These are phyloP conservation scores for Stachybotrys chlorohalonatus DNA, from an alignment of 2,329 filamentous ascomycete genomes.

Conservation along the genomic window DNA sequence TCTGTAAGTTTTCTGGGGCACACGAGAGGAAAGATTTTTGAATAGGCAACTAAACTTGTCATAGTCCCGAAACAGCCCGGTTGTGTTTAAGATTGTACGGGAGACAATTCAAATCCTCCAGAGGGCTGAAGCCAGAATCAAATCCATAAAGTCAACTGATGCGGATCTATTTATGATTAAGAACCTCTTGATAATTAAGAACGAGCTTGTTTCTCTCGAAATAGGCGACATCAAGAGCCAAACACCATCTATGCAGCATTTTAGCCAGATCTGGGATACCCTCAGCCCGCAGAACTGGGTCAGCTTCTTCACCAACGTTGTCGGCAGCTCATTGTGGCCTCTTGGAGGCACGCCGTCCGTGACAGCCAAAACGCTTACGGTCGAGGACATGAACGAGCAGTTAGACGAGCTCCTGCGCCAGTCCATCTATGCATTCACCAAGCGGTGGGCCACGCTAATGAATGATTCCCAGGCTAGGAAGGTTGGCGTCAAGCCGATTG, in stretches of 20 bases:
- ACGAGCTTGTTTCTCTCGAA: conserved; percentile 91
- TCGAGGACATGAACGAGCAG: conserved; percentile 55
- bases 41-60: not conserved
- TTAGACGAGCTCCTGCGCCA: conserved; percentile 53
- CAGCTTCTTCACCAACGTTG: conserved; percentile 47
- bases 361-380: conserved; percentile 29
- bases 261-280: conserved; percentile 56
- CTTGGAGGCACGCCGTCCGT: conserved; percentile 21
- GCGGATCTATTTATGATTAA: conserved; percentile 88
- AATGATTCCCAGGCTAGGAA: conserved; percentile 39
- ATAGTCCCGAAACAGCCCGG: conserved; percentile 38
- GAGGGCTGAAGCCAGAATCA: conserved; percentile 63
- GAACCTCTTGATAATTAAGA: conserved; percentile 89
- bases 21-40: not conserved
- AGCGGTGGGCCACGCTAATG: conserved; percentile 45
- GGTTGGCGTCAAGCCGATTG: conserved; percentile 38
- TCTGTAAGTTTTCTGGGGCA: conserved; percentile 34
- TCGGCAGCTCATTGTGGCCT: conserved; percentile 34
- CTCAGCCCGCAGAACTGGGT: conserved; percentile 49
- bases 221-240: conserved; percentile 62
- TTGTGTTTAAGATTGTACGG: conserved; percentile 67
- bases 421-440: conserved; percentile 54
- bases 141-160: conserved; percentile 54
- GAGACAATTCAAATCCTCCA: conserved; percentile 81
- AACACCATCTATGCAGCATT: conserved; percentile 44